Percentiles rank a stretch among this genome's conserved stretches.
phyloP scores from a whole-genome alignment of 2,329 filamentous ascomycete genomes.

The Clonostachys rosea region DNA sequence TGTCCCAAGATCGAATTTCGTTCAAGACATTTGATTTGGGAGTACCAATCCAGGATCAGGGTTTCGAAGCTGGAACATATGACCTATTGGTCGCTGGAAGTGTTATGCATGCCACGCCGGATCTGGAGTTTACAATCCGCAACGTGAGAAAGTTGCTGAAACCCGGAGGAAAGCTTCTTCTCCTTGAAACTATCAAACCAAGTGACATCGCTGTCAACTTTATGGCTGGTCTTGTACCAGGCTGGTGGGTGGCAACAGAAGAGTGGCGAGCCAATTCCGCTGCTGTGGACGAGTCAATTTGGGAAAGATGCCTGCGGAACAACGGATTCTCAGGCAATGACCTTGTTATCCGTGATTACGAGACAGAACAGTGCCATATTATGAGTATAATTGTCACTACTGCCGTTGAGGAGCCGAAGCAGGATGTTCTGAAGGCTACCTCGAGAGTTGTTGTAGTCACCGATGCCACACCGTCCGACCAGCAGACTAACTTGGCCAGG shows the following conservation, averaged over 20 bases:
- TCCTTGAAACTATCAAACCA: not conserved
- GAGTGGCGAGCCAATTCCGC: constrained; percentile 1
- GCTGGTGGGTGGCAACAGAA: constrained; percentile 27
- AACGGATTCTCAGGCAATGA: constrained; percentile 6
- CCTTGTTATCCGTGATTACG: constrained; percentile 1
- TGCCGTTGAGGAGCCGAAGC: not conserved
- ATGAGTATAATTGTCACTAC: constrained; percentile 2
- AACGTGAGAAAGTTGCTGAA: constrained; percentile 1
- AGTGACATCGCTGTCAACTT: constrained; percentile 1
- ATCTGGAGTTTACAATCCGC: constrained; percentile 1
- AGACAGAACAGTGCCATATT: not conserved
- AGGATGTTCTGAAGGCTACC: not conserved
- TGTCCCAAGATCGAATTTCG: constrained; percentile 9
- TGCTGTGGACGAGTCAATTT: not conserved
- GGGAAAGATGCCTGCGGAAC: constrained; percentile 2
- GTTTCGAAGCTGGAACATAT: constrained; percentile 12
- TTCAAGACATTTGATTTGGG: constrained; percentile 24
- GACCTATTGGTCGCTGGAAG: constrained; percentile 16
- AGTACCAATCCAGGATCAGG: constrained; percentile 10
- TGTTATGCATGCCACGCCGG: constrained; percentile 16
- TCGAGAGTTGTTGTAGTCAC: not conserved
- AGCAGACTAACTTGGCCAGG: not conserved
- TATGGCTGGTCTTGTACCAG: constrained; percentile 3
- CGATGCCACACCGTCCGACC: not conserved
- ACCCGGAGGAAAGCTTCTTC: constrained; percentile 4